Evolutionary conservation across 495 filamentous ascomycete species (phyloP), one percentile per base, ranked within the genome.

Genomic region (Entonaema liquescens): DNA sequence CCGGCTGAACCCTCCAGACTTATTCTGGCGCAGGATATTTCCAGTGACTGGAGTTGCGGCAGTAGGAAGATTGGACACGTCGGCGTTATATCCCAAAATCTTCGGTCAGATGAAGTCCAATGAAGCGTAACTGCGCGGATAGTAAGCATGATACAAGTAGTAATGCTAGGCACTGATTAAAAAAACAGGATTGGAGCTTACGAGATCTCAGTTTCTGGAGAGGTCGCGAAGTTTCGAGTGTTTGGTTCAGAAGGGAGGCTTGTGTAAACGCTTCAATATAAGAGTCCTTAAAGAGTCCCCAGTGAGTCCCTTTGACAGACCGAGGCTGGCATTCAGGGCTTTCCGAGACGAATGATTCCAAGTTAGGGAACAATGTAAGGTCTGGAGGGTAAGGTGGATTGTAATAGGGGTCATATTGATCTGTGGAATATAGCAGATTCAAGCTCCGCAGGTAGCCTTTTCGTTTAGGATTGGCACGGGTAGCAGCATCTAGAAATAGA

Each of bases 1-100:
- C 65, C 31, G 9, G 1, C 5, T 28, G 38, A 2, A 15, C 5
- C 47, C n/a, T 31, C 42, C 25, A 62, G 47, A 21, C 57, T 38
- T 21, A 70, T 47, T 7, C 17, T 58, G 36, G 56, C 68, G 35
- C 56, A 65, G 11, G 68, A 70, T 61, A 70, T 65, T 52, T 70
- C 61, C 9, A 70, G 62, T 11, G 56, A 70, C 13, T 59, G 7
- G 15, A 70, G 61, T 21, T 52, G 38, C 5, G 68, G 62, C 5
- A 70, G 33, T 35, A 70, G 35, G 23, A 70, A 70, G 1, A 70
- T 56, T 21, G 68, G 49, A 42, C 36, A 61, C 5, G 36, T 21
- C 5, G 68, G 35, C 1, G 57, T 19, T 61, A 65, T 56, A 4
- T 56, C 23, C 68, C 68, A 65, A 36, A 28, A 65, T 15, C 62